Conservation (phyloP, 1,139 yeast genomes). For the Geotrichum fermentans region DNA sequence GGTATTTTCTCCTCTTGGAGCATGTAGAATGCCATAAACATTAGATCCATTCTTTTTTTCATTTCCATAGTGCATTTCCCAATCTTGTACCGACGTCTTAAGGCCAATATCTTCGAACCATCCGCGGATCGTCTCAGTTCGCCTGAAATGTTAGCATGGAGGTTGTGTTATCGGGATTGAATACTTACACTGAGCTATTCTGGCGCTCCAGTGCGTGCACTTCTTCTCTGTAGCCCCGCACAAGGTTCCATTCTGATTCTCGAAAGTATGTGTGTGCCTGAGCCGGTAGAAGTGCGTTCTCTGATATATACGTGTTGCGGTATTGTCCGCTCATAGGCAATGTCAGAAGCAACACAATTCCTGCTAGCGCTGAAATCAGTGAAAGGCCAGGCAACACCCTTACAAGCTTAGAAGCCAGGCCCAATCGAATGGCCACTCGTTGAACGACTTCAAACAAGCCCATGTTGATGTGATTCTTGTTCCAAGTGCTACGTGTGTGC, state of each 20-base stretch:
- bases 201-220: constrained; percentile 37
- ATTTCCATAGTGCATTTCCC: constrained; percentile 37
- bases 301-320: constrained; percentile 81
- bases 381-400: constrained; percentile 56
- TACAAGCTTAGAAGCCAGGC: constrained; percentile 31
- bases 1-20: constrained; percentile 93
- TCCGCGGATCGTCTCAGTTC: constrained; percentile 46
- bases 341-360: constrained; percentile 61
- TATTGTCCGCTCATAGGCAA: constrained; percentile 80
- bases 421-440: constrained; percentile 32
- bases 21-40: constrained; percentile 79
- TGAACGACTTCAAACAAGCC: constrained; percentile 39
- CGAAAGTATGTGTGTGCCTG: constrained; percentile 90
- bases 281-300: constrained; percentile 94
- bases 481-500: constrained; percentile 3
- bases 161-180: constrained; percentile 6
- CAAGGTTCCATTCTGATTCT: constrained; percentile 90
- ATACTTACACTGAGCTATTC: constrained; percentile 13
- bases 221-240: constrained; percentile 77
- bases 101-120: constrained; percentile 76
- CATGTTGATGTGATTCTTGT: constrained; percentile 28
- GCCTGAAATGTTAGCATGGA: no score
- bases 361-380: constrained; percentile 52
- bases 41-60: constrained; percentile 45
- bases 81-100: constrained; percentile 52